Conservation (phyloP, 495 filamentous ascomycete genomes). For the Terfezia boudieri region DNA sequence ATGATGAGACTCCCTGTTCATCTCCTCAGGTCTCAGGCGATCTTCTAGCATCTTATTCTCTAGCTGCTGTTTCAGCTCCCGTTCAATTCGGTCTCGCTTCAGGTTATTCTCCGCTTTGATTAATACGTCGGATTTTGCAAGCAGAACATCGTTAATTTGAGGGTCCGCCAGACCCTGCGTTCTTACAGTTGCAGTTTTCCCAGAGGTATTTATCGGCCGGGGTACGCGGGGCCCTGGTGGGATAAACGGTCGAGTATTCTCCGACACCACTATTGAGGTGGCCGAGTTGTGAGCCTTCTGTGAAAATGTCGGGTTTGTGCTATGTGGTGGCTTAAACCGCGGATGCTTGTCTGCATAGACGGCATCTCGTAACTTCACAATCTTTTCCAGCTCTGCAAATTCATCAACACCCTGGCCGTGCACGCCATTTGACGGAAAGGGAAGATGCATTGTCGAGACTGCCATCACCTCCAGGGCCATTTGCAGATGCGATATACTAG, state of each 20-base stretch:
- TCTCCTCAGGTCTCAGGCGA: neutral
- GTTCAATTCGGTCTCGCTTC: constrained; percentile 62
- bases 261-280: constrained; percentile 5
- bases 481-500: neutral
- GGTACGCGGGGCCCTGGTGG: constrained; percentile 5
- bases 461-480: neutral
- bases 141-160: constrained; percentile 52
- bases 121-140: constrained; percentile 65
- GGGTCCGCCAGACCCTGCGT: constrained; percentile 20
- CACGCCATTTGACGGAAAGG: neutral
- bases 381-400: constrained; percentile 42
- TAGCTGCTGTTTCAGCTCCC: constrained; percentile 27
- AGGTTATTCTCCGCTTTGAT: constrained; percentile 62
- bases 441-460: neutral
- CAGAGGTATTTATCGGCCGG: constrained; percentile 18
- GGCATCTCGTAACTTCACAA: constrained; percentile 52
- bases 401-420: constrained; percentile 9
- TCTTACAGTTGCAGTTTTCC: constrained; percentile 19
- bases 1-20: neutral
- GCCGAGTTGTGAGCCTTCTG: constrained; percentile 16
- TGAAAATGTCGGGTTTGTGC: constrained; percentile 19
- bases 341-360: constrained; percentile 54
- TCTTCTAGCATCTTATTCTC: constrained; percentile 5
- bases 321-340: constrained; percentile 41
- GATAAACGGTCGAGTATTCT: neutral